Base-by-base conservation (phyloP, 208 protist species). In the Acanthamoeba royreba region DNA sequence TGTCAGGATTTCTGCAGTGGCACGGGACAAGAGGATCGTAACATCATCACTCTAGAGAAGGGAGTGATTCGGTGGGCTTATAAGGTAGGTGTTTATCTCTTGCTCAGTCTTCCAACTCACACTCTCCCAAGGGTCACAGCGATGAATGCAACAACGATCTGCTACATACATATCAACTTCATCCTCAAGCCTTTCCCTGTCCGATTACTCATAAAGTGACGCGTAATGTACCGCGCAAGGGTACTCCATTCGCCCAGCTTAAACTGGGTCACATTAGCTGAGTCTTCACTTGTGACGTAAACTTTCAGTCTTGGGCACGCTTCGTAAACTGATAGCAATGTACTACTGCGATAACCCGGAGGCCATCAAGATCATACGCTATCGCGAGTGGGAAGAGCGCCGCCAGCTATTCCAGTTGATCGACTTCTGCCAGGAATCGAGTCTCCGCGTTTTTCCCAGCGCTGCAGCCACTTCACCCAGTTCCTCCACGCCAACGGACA, bases 101-200 rank as follows among this genome's bases (percentile, higher is more conserved):
- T 61, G 53, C 53, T n/a, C 53, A 28, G 53, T 61, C 19, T 28
- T 28, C n/a, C n/a, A 28, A 61, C 53, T 28, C n/a, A 61, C 53
- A 61, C 53, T 61, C n/a, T 81, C 33, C 15, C 43, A 89, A 89
- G 47, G 81, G 81, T 7, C 81, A 89, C 81, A 49, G 47, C 47
- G 81, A 89, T 31, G 81, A 89, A 35, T 89, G 81, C 49, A 89
- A 89, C 81, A 89, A 89, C 49, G 81, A 89, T 25, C 47, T 89
- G 19, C n/a, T 89, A 4, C 81, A 63, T 25, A 89, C 81, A 9
- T 89, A 89, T 45, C 31, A 42, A 4, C 81, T 89, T 31, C 81
- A 89, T 31, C 4, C 5, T 25, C 81, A 89, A 31, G 17, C 28
- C 81, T 89, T 89, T 35, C 43, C 46, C 11, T 89, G 81, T 63